Evolutionary conservation across 2,329 filamentous ascomycete genomes (phyloP).

Genomic region (Fonsecaea pugnacius): DNA sequence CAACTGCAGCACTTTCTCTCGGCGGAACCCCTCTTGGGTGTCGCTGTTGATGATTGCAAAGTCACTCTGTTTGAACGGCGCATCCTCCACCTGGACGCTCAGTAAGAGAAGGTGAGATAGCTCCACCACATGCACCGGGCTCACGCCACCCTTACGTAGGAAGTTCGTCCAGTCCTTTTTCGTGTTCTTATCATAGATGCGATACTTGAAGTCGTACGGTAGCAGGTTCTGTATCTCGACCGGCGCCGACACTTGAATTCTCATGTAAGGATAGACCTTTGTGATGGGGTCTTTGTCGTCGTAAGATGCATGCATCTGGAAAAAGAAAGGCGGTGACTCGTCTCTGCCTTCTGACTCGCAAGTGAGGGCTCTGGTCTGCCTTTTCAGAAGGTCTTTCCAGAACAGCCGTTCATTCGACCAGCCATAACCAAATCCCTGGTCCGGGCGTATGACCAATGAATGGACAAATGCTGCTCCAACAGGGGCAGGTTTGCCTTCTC

Average conservation of each 20-base stretch:
- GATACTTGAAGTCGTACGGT: slow-evolving; percentile 98
- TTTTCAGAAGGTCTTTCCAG: slow-evolving; percentile 88
- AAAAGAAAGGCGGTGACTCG: slow-evolving; percentile 82
- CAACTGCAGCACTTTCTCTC: slow-evolving; percentile 76
- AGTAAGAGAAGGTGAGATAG: slow-evolving; percentile 89
- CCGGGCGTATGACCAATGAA: slow-evolving; percentile 82
- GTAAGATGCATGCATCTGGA: slow-evolving; percentile 87
- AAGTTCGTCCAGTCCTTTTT: slow-evolving; percentile 99
- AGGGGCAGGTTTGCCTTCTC: slow-evolving; percentile 84
- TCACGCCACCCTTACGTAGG: slow-evolving; percentile 91
- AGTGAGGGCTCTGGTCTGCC: slow-evolving; percentile 82
- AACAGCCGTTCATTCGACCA: slow-evolving; percentile 90
- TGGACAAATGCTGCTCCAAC: slow-evolving; percentile 92
- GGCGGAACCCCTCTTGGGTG: slow-evolving; percentile 81
- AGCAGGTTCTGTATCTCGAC: slow-evolving; percentile 92
- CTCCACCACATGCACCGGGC: slow-evolving; percentile 95
- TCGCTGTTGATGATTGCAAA: slow-evolving; percentile 97
- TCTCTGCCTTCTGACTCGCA: slow-evolving; percentile 86
- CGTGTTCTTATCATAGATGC: slow-evolving; percentile 98
- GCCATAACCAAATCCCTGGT: slow-evolving; percentile 93
- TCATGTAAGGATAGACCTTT: slow-evolving; percentile 91
- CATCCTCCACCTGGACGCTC: slow-evolving; percentile 96
- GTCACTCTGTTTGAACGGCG: slow-evolving; percentile 89
- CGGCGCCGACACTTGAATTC: slow-evolving; percentile 84
- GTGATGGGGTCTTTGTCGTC: slow-evolving; percentile 83